A percentile compares a stretch with the other conserved stretches of the same genome.
Evolutionary conservation across 257 asterid species (phyloP).

Genomic region (Lycium barbarum): DNA sequence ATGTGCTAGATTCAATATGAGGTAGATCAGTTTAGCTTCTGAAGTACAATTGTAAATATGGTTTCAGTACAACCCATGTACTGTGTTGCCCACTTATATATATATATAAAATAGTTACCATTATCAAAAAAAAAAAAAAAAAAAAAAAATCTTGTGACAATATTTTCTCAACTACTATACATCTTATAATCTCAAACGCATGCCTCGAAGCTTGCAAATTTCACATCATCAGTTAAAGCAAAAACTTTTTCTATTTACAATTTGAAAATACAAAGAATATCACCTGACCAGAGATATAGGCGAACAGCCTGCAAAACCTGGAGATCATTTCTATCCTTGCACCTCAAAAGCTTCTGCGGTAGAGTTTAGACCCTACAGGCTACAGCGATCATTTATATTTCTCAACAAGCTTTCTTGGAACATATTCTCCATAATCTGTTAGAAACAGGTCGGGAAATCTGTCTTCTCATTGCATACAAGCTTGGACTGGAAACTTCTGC

Average conservation of each 20-base stretch:
- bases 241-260: not conserved
- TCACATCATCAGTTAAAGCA: not conserved
- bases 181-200: conserved; percentile 14
- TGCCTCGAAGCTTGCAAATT: not conserved
- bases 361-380: not conserved
- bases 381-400: not conserved
- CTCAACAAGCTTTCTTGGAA: conserved; percentile 1
- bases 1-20: too few relatives aligned
- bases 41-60: too few relatives aligned
- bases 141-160: not conserved
- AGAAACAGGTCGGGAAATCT: conserved; percentile 8
- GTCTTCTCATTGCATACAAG: not conserved
- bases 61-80: too few relatives aligned
- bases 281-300: not conserved
- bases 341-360: conserved; percentile 3
- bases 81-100: too few relatives aligned
- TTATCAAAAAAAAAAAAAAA: too few relatives aligned
- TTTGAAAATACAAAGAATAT: not conserved
- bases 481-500: not conserved
- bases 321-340: conserved; percentile 6
- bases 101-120: too few relatives aligned
- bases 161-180: not conserved
- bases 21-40: too few relatives aligned
- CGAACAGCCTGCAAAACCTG: not conserved
- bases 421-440: conserved; percentile 10